A percentile compares a stretch with the other conserved stretches of the same genome.
Evolutionary conservation across 2,329 filamentous ascomycete species (phyloP).

Genomic region (Cadophora sp.): DNA sequence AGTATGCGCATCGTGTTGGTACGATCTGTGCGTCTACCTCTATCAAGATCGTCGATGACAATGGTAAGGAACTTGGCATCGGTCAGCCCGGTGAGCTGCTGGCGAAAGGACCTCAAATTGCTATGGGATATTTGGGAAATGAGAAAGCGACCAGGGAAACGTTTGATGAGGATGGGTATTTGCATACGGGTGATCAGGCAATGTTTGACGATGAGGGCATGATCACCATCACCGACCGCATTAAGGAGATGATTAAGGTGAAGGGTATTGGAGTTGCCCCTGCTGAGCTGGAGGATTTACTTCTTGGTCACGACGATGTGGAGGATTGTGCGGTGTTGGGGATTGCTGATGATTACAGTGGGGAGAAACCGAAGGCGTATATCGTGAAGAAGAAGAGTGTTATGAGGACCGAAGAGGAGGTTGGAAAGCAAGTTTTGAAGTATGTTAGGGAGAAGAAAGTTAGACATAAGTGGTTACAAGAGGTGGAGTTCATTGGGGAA

Average conservation of each 20-base stretch:
- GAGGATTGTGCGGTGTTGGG: conserved; percentile 68
- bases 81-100: conserved; percentile 64
- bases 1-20: conserved; percentile 62
- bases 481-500: conserved; percentile 58
- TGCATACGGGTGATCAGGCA: conserved; percentile 72
- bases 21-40: conserved; percentile 63
- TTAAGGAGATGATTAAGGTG: conserved; percentile 65
- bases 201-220: conserved; percentile 66
- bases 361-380: conserved; percentile 61
- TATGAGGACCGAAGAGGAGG: conserved; percentile 34
- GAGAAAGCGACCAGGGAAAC: conserved; percentile 31
- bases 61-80: conserved; percentile 58
- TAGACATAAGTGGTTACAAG: conserved; percentile 60
- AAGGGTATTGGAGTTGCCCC: conserved; percentile 52
- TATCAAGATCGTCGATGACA: conserved; percentile 63
- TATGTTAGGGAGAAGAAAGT: conserved; percentile 62
- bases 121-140: conserved; percentile 75
- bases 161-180: conserved; percentile 70
- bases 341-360: conserved; percentile 50
- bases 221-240: conserved; percentile 79
- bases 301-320: conserved; percentile 47
- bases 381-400: conserved; percentile 51
- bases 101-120: conserved; percentile 73
- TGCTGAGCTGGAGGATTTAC: conserved; percentile 50
- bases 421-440: conserved; percentile 51